Evolutionary conservation across 1,284 basidiomycete species (phyloP).

Genomic region (Neotropicomus parvogracilis): DNA sequence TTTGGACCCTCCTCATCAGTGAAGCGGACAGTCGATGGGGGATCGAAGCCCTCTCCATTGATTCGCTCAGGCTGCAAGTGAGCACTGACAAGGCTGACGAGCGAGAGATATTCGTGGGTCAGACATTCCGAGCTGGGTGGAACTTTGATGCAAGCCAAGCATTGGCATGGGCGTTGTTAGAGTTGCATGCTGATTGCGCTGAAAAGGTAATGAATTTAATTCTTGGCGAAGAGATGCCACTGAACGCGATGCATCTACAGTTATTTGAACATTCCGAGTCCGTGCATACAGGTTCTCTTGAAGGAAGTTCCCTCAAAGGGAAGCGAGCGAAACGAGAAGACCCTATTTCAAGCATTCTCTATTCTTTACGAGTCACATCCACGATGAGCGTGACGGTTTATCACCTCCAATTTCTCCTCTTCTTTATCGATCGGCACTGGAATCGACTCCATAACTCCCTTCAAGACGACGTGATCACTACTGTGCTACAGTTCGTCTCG

Average conservation of each 20-base stretch:
- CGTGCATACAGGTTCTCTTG: constrained; percentile 38
- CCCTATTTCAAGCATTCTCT: constrained; percentile 57
- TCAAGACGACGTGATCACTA: constrained; percentile 51
- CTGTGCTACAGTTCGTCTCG: constrained; percentile 59
- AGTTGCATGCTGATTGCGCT: constrained; percentile 81
- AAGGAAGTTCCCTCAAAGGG: constrained; percentile 26
- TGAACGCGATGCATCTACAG: constrained; percentile 36
- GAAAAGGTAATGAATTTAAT: constrained; percentile 49
- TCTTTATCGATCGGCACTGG: constrained; percentile 81
- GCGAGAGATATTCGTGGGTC: constrained; percentile 49
- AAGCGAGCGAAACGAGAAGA: constrained; percentile 56
- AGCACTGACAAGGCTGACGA: constrained; percentile 19
- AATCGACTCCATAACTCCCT: constrained; percentile 50
- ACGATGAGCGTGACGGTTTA: constrained; percentile 41
- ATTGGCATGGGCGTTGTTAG: constrained; percentile 75
- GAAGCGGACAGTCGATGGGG: constrained; percentile 67
- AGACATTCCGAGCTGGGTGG: constrained; percentile 68
- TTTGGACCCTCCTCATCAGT: constrained; percentile 54
- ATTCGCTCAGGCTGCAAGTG: constrained; percentile 55
- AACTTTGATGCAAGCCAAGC: constrained; percentile 71
- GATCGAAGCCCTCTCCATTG: constrained; percentile 58
- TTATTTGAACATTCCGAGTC: constrained; percentile 61
- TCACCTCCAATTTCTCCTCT: constrained; percentile 77
- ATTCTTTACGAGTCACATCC: constrained; percentile 42
- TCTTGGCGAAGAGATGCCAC: constrained; percentile 5